Evolutionary conservation across 164 flowering plant species (phyloP).

Genomic region (Magnolia sinica): DNA sequence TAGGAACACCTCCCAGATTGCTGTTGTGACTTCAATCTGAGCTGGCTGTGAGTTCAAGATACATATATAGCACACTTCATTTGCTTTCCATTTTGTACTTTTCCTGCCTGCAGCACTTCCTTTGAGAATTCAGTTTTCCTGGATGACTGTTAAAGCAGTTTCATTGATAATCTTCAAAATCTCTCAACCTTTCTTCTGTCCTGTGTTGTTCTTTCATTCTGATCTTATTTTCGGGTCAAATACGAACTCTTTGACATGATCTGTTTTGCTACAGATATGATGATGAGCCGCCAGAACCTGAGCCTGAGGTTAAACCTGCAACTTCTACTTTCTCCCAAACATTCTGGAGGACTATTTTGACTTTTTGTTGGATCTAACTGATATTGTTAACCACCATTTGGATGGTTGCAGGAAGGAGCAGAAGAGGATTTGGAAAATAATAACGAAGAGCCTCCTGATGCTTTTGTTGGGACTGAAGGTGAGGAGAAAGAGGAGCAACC

Average conservation of each 20-base stretch:
- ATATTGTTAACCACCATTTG: constrained; percentile 1
- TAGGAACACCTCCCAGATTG: too few relatives aligned
- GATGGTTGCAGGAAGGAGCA: constrained; percentile 39
- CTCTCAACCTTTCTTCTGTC: neutral
- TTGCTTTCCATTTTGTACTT: too few relatives aligned
- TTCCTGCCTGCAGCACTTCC: too few relatives aligned
- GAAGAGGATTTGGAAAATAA: constrained; percentile 43
- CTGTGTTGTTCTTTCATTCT: neutral
- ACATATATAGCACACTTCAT: too few relatives aligned
- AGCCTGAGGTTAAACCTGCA: constrained; percentile 70
- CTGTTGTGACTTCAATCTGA: too few relatives aligned
- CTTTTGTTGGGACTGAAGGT: constrained; percentile 25
- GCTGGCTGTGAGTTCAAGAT: too few relatives aligned
- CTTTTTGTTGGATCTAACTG: neutral
- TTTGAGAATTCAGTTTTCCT: neutral
- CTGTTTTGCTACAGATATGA: constrained; percentile 45
- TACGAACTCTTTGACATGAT: neutral
- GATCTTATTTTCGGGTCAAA: neutral
- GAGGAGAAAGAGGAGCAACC: constrained; percentile 39
- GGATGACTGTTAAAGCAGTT: neutral
- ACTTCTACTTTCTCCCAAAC: constrained; percentile 18
- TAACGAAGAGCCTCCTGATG: constrained; percentile 45
- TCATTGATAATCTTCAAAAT: neutral
- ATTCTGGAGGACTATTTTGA: neutral
- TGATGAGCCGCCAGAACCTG: constrained; percentile 44